Percentiles rank a stretch among this genome's conserved stretches.
These are phyloP conservation scores for Aureoboletus auriporus DNA, from an alignment of 768 basidiomycete species.

Conservation along the genomic window DNA sequence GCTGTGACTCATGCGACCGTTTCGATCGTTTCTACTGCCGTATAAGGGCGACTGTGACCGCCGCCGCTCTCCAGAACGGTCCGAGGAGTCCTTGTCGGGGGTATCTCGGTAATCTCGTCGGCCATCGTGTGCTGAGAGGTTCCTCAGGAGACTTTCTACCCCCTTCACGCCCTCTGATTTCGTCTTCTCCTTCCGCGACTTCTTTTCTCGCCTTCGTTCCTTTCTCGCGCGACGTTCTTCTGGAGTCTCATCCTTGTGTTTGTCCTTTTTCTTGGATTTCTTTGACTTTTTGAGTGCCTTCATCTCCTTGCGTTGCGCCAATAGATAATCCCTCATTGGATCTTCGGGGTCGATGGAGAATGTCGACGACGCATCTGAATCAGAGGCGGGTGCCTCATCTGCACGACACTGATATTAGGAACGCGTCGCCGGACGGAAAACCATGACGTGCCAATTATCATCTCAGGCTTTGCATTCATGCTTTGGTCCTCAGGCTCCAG, in stretches of 20 bases:
- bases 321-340: slow-evolving; percentile 93
- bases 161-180: slow-evolving; percentile 63
- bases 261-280: slow-evolving; percentile 52
- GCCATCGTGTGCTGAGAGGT: slow-evolving; percentile 32
- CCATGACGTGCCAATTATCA: slow-evolving; percentile 53
- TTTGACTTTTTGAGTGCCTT: slow-evolving; percentile 61
- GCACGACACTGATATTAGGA: slow-evolving; percentile 10
- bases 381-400: slow-evolving; percentile 55
- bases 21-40: slow-evolving; percentile 6
- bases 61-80: slow-evolving; percentile 4
- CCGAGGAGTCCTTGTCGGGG: slow-evolving; percentile 11
- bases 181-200: slow-evolving; percentile 42
- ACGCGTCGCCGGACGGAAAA: not conserved
- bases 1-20: slow-evolving; percentile 13
- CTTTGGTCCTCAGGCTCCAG: slow-evolving; percentile 81
- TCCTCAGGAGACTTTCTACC: slow-evolving; percentile 63
- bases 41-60: slow-evolving; percentile 15
- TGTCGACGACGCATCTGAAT: slow-evolving; percentile 60
- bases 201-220: slow-evolving; percentile 70
- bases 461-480: slow-evolving; percentile 79
- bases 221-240: slow-evolving; percentile 76
- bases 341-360: slow-evolving; percentile 90
- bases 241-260: slow-evolving; percentile 71
- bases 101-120: slow-evolving; percentile 2
- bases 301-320: slow-evolving; percentile 69